These are phyloP conservation scores for Zoysia japonica DNA, from an alignment of 176 grass and related monocot genomes.

Conservation along the genomic window DNA sequence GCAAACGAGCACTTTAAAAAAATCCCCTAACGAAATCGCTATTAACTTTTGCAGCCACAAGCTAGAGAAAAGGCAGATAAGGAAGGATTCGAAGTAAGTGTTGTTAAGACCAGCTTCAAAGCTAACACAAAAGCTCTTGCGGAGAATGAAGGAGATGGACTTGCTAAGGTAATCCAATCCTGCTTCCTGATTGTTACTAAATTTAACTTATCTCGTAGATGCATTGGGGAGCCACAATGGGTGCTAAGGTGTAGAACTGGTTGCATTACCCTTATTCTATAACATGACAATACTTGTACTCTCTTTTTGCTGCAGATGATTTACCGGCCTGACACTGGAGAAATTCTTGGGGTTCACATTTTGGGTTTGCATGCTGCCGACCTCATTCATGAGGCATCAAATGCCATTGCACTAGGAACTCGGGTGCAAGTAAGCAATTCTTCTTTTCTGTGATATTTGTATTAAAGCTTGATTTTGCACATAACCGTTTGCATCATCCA, in stretches of 20 bases:
- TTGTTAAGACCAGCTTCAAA: constrained; percentile 93
- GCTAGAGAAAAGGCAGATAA: constrained; percentile 83
- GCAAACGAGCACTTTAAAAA: not conserved
- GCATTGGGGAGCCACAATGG: not conserved
- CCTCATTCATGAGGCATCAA: constrained; percentile 86
- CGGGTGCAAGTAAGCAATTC: constrained; percentile 56
- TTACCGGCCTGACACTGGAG: constrained; percentile 77
- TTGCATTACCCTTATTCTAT: not conserved
- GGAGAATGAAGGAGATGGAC: constrained; percentile 88
- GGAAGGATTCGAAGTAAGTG: constrained; percentile 67
- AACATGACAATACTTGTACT: constrained; percentile 1
- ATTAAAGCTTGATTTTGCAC: not conserved
- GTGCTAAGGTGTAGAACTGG: not conserved
- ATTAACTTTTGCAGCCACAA: constrained; percentile 74
- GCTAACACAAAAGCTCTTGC: constrained; percentile 91
- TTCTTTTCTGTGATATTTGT: not conserved
- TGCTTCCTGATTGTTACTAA: not conserved
- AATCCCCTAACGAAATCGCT: not conserved
- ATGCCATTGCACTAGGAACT: constrained; percentile 82
- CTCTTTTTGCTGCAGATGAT: constrained; percentile 56
- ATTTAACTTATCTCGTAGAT: constrained; percentile 1
- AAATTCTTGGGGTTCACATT: constrained; percentile 91
- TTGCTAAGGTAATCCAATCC: constrained; percentile 69
- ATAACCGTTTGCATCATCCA: constrained; percentile 4
- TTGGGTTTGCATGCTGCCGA: constrained; percentile 83